A percentile compares a stretch with the other conserved stretches of the same genome.
These are phyloP conservation scores for Moesziomyces globuligerus DNA, from an alignment of 1,284 basidiomycete species.

Conservation along the genomic window DNA sequence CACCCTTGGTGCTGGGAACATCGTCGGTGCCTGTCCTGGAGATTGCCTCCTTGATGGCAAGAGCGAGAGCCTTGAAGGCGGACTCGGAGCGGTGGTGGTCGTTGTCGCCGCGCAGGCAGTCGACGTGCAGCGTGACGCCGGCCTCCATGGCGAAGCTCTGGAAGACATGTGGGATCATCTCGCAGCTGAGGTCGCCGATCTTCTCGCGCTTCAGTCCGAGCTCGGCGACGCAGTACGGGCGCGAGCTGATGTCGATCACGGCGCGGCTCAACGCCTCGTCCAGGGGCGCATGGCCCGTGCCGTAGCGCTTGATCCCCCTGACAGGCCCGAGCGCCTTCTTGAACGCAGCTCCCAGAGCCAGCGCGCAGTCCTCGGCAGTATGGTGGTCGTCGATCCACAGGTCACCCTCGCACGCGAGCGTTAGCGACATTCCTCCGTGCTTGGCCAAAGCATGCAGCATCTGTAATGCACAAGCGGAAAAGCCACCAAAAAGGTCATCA, in stretches of 20 bases:
- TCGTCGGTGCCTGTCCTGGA: slow-evolving; percentile 88
- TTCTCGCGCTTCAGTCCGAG: slow-evolving; percentile 85
- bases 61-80: slow-evolving; percentile 95
- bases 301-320: slow-evolving; percentile 92
- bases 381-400: slow-evolving; percentile 99
- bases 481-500: neutral
- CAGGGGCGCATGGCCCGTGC: slow-evolving; percentile 93
- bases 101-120: slow-evolving; percentile 92
- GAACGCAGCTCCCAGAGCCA: slow-evolving; percentile 92
- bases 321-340: slow-evolving; percentile 94
- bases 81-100: slow-evolving; percentile 98
- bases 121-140: slow-evolving; percentile 90
- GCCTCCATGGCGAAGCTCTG: slow-evolving; percentile 92
- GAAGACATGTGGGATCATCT: slow-evolving; percentile 97
- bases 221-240: slow-evolving; percentile 93
- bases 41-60: slow-evolving; percentile 94
- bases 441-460: slow-evolving; percentile 68
- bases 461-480: slow-evolving; percentile 17
- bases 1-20: slow-evolving; percentile 96
- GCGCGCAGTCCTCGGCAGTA: slow-evolving; percentile 92
- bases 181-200: slow-evolving; percentile 84
- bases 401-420: slow-evolving; percentile 91
- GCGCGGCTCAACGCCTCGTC: slow-evolving; percentile 90
- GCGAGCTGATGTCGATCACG: slow-evolving; percentile 96
- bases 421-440: slow-evolving; percentile 74